A percentile compares a stretch with the other conserved stretches of the same genome.
These are phyloP conservation scores for Aegilops longissima DNA, from an alignment of 176 grass and related monocot genomes.

Conservation along the genomic window DNA sequence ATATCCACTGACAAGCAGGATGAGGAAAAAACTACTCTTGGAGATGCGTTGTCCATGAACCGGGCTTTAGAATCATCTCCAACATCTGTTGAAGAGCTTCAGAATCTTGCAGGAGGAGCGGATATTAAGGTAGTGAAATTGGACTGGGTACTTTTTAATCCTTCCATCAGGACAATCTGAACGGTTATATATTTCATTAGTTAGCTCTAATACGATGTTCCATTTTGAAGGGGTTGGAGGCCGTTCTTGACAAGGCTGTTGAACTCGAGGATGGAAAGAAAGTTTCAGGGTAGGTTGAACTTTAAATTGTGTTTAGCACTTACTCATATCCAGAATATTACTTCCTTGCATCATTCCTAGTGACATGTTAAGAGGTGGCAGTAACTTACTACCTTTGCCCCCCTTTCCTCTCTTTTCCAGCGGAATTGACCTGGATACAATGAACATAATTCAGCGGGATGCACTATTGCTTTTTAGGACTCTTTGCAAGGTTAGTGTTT, in stretches of 20 bases:
- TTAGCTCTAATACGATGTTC: slow-evolving; percentile 29
- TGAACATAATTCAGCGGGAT: slow-evolving; percentile 88
- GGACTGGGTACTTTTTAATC: slow-evolving; percentile 25
- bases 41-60: slow-evolving; percentile 79
- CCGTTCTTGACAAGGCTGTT: slow-evolving; percentile 97
- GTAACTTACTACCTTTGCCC: slow-evolving; percentile 17
- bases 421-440: slow-evolving; percentile 87
- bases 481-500: slow-evolving; percentile 83
- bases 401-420: slow-evolving; percentile 29
- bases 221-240: slow-evolving; percentile 84
- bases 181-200: slow-evolving; percentile 23
- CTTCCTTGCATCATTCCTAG: slow-evolving; percentile 25
- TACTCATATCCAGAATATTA: slow-evolving; percentile 18
- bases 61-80: slow-evolving; percentile 53
- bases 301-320: slow-evolving; percentile 27
- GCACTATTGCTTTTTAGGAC: slow-evolving; percentile 92
- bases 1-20: slow-evolving; percentile 64
- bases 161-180: slow-evolving; percentile 5
- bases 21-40: slow-evolving; percentile 63
- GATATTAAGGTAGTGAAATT: slow-evolving; percentile 84
- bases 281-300: slow-evolving; percentile 63
- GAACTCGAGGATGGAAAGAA: slow-evolving; percentile 98
- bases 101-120: slow-evolving; percentile 92
- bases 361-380: not conserved
- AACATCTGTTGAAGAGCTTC: slow-evolving; percentile 94